These are phyloP conservation scores for Pueraria montana DNA, from an alignment of 306 rosid species.

Conservation along the genomic window DNA sequence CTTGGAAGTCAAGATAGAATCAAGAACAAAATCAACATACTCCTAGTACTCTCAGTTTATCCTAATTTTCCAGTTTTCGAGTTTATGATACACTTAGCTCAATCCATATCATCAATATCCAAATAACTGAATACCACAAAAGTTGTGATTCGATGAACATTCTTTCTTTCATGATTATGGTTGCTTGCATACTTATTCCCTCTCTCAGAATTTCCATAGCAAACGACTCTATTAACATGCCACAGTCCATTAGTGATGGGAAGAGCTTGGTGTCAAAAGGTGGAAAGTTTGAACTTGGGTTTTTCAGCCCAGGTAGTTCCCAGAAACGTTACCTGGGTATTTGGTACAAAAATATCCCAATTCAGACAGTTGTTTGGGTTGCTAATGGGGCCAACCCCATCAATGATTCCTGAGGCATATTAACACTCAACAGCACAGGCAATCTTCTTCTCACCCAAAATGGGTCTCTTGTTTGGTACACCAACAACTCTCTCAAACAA, in stretches of 20 bases:
- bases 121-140: too few species aligned
- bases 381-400: slow-evolving; percentile 31
- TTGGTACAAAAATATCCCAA: slow-evolving; percentile 3
- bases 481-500: neutral
- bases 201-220: slow-evolving; percentile 30
- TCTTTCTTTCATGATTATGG: neutral
- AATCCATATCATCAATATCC: too few species aligned
- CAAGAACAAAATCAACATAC: neutral
- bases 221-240: slow-evolving; percentile 36
- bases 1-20: too few species aligned
- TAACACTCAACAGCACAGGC: slow-evolving; percentile 19
- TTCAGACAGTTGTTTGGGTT: slow-evolving; percentile 36
- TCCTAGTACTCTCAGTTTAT: neutral
- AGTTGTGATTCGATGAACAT: slow-evolving; percentile 3
- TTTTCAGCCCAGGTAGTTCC: slow-evolving; percentile 47
- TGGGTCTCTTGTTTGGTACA: neutral
- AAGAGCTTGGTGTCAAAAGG: slow-evolving; percentile 33
- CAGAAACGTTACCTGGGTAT: slow-evolving; percentile 8
- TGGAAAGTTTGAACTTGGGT: slow-evolving; percentile 45
- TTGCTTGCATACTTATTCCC: slow-evolving; percentile 6
- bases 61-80: neutral
- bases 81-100: too few species aligned
- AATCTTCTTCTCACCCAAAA: slow-evolving; percentile 30
- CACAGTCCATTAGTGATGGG: slow-evolving; percentile 28
- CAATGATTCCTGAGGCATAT: slow-evolving; percentile 26